Evolutionary conservation across 495 filamentous ascomycete species (phyloP).

Genomic region (Xylaria grammica): DNA sequence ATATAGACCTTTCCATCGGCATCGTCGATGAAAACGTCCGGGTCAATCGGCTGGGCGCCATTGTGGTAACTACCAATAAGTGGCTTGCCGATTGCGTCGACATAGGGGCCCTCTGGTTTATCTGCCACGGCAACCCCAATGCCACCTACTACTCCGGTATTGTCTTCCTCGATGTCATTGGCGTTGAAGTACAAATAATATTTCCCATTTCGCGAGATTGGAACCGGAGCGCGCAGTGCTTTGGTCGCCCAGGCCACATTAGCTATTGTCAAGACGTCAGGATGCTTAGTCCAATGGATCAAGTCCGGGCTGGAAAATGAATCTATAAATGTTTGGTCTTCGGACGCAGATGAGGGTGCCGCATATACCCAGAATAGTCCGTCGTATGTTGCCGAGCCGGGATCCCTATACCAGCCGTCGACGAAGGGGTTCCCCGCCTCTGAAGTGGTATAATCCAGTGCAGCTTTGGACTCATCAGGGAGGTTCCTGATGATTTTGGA

Average conservation of each 20-base stretch:
- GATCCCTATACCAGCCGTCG: constrained; percentile 55
- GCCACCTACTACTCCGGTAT: constrained; percentile 31
- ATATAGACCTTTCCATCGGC: constrained; percentile 50
- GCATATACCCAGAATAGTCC: constrained; percentile 57
- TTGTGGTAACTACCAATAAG: constrained; percentile 42
- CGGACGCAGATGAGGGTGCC: constrained; percentile 49
- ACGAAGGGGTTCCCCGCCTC: constrained; percentile 48
- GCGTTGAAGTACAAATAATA: constrained; percentile 58
- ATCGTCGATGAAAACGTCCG: constrained; percentile 54
- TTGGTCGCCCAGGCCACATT: constrained; percentile 53
- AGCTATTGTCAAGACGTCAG: constrained; percentile 43
- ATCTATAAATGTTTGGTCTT: constrained; percentile 51
- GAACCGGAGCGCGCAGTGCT: constrained; percentile 56
- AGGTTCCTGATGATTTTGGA: background rate
- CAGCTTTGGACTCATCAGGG: background rate
- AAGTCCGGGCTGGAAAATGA: constrained; percentile 52
- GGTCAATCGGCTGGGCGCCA: constrained; percentile 54
- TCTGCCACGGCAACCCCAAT: constrained; percentile 52
- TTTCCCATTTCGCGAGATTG: constrained; percentile 50
- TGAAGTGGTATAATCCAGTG: constrained; percentile 30
- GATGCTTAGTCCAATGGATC: constrained; percentile 47
- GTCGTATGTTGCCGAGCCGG: constrained; percentile 55
- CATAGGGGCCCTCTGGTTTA: constrained; percentile 52
- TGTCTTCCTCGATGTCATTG: constrained; percentile 40
- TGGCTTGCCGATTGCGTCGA: constrained; percentile 49